A percentile compares a stretch with the other conserved stretches of the same genome.
phyloP scores from a whole-genome alignment of 306 rosid genomes.

The Gleditsia sinensis region DNA sequence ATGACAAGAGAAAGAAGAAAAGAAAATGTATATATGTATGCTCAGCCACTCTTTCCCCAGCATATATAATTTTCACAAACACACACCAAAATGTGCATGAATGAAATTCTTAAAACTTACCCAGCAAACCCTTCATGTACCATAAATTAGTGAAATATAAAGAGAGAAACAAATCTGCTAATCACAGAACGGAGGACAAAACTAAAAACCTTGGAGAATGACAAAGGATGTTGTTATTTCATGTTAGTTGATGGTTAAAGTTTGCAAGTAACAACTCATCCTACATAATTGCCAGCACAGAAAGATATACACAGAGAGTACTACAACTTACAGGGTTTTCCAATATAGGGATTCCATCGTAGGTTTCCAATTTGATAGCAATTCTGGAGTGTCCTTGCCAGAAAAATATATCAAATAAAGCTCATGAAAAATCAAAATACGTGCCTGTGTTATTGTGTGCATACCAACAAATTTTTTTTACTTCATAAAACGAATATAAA shows the following conservation, averaged over 20 bases:
- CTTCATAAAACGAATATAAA: constrained; percentile 9
- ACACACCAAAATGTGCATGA: not conserved
- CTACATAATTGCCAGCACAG: not conserved
- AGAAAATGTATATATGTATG: not conserved
- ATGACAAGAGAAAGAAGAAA: constrained; percentile 21
- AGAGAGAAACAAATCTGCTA: not conserved
- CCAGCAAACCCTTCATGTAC: not conserved
- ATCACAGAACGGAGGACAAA: not conserved
- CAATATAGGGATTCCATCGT: constrained; percentile 60
- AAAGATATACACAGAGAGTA: not conserved
- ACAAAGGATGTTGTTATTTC: not conserved
- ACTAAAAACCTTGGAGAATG: not conserved
- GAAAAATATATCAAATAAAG: constrained; percentile 3
- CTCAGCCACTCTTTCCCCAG: constrained; percentile 1
- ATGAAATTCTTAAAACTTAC: not conserved
- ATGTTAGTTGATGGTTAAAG: not conserved
- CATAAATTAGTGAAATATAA: constrained; percentile 1
- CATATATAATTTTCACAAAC: not conserved
- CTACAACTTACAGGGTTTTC: constrained; percentile 64
- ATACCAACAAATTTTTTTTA: not conserved
- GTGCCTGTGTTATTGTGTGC: not conserved
- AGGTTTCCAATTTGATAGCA: constrained; percentile 69
- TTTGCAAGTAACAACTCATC: not conserved
- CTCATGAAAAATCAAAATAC: not conserved
- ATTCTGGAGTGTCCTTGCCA: constrained; percentile 51